phyloP scores from a whole-genome alignment of 2,329 filamentous ascomycete species.

The Plenodomus biglobosus region DNA sequence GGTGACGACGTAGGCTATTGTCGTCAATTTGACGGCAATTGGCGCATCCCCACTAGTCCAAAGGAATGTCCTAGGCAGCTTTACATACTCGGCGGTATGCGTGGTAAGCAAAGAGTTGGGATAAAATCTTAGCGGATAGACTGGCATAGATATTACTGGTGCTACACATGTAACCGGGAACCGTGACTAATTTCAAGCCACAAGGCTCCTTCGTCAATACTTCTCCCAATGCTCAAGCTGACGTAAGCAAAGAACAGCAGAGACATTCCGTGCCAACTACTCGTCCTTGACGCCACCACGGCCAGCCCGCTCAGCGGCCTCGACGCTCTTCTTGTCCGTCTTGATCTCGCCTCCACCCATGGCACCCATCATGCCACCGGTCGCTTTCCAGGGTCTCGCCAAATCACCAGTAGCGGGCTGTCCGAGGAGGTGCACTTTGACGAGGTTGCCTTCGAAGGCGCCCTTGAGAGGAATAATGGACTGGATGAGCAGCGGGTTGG shows the following conservation, averaged over 20 bases:
- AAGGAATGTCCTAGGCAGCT: neutral
- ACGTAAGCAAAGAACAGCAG: neutral
- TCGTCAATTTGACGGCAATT: too few species aligned
- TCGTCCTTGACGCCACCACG: conserved; percentile 57
- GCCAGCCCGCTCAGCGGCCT: conserved; percentile 54
- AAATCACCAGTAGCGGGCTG: conserved; percentile 85
- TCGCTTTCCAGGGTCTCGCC: conserved; percentile 91
- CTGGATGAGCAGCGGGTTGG: conserved; percentile 97
- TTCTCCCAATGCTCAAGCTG: neutral
- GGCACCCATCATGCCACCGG: conserved; percentile 78
- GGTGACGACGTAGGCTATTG: too few species aligned
- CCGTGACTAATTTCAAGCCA: neutral
- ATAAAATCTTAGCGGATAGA: neutral
- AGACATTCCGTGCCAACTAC: conserved; percentile 31
- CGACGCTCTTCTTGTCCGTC: conserved; percentile 71
- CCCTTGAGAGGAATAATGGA: conserved; percentile 97
- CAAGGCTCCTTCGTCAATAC: neutral
- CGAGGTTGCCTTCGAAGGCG: conserved; percentile 89
- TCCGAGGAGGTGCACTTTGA: conserved; percentile 93
- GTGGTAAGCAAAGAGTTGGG: neutral
- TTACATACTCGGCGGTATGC: neutral
- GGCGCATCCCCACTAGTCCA: too few species aligned
- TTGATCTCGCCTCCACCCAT: conserved; percentile 73
- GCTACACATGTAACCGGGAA: neutral
- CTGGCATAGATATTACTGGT: neutral